Percentiles rank a stretch among this genome's conserved stretches.
phyloP scores from a whole-genome alignment of 2,329 filamentous ascomycete genomes.

The Penicillium decumbens region DNA sequence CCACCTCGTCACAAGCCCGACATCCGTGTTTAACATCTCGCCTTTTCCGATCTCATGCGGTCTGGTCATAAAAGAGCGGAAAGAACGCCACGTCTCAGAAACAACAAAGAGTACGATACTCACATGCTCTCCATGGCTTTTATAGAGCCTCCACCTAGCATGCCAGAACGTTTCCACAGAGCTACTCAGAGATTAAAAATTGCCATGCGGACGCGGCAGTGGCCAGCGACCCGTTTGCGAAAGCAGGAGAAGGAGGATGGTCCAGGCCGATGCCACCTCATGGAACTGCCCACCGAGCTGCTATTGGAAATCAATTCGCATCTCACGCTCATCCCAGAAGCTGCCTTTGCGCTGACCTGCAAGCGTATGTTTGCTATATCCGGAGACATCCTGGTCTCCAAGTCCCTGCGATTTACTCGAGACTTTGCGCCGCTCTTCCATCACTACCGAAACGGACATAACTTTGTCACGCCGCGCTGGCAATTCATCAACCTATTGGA shows the following conservation, averaged over 20 bases:
- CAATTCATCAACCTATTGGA: conserved; percentile 36
- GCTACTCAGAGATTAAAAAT: conserved; percentile 29
- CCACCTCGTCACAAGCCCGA: conserved; percentile 10
- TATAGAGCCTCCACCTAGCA: conserved; percentile 16
- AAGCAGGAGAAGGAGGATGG: conserved; percentile 14
- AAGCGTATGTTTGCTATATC: conserved; percentile 36
- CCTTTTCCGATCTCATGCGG: conserved; percentile 14
- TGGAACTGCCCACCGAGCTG: conserved; percentile 38
- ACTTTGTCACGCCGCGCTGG: conserved; percentile 36
- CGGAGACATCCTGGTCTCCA: conserved; percentile 26
- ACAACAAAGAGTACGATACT: conserved; percentile 10
- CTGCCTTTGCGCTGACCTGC: conserved; percentile 38
- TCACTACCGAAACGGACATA: conserved; percentile 38
- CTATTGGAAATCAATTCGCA: conserved; percentile 37
- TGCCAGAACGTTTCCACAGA: conserved; percentile 29
- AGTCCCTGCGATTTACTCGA: conserved; percentile 35
- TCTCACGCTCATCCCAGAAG: conserved; percentile 32
- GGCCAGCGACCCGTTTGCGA: conserved; percentile 20
- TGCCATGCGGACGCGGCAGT: conserved; percentile 28
- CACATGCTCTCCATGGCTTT: conserved; percentile 16
- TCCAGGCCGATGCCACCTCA: conserved; percentile 27
- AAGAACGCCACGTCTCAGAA: conserved; percentile 4
- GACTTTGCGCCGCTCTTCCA: conserved; percentile 40
- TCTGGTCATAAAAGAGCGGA: conserved; percentile 8
- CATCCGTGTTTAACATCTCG: conserved; percentile 12